Evolutionary conservation across 2,329 filamentous ascomycete species (phyloP).

Genomic region (Fusarium sp.): DNA sequence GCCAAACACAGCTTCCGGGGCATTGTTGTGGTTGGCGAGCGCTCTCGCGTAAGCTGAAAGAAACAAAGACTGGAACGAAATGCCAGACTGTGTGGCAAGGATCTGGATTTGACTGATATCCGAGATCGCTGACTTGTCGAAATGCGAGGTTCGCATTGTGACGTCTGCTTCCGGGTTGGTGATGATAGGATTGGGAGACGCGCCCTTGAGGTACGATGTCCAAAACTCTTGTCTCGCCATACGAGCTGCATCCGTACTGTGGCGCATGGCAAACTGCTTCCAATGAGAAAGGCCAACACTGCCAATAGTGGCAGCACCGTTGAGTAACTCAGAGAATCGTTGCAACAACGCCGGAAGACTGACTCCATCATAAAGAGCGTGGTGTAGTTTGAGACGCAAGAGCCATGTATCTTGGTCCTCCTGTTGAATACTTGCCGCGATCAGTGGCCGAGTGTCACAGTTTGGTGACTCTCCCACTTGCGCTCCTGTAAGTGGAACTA

Average conservation of each 20-base stretch:
- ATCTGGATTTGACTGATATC: constrained; percentile 48
- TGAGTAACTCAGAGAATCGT: constrained; percentile 34
- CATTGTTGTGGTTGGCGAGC: constrained; percentile 50
- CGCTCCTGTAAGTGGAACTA: constrained; percentile 7
- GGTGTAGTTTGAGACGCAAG: constrained; percentile 75
- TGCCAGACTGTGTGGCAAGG: constrained; percentile 60
- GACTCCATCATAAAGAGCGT: constrained; percentile 88
- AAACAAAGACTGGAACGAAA: constrained; percentile 79
- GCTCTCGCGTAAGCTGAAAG: constrained; percentile 75
- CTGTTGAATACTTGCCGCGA: constrained; percentile 17
- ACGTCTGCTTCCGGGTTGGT: neutral
- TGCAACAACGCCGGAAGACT: constrained; percentile 75
- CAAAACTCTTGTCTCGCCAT: constrained; percentile 53
- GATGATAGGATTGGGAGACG: neutral
- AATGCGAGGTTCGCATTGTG: constrained; percentile 45
- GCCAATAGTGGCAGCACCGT: neutral
- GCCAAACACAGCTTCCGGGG: constrained; percentile 70
- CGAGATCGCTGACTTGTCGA: constrained; percentile 60
- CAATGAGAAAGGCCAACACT: constrained; percentile 41
- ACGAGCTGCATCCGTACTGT: constrained; percentile 1
- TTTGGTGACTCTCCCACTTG: neutral
- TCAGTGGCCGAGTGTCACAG: constrained; percentile 15
- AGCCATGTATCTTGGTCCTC: constrained; percentile 38
- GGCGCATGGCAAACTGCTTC: constrained; percentile 38
- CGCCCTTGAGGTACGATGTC: constrained; percentile 52